These are phyloP conservation scores for Alternaria postmessia DNA, from an alignment of 2,329 filamentous ascomycete genomes.

Conservation along the genomic window DNA sequence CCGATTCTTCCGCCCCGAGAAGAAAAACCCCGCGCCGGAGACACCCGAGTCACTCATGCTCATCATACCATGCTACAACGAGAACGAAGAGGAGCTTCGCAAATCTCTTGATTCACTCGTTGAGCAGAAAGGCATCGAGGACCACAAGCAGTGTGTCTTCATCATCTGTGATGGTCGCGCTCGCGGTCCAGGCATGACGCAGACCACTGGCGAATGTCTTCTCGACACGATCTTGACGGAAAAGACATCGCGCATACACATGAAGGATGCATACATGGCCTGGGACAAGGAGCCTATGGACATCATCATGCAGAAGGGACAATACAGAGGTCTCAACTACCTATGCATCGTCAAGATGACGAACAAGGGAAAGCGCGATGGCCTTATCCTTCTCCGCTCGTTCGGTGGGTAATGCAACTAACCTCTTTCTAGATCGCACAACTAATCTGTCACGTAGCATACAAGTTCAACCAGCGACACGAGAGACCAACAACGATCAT, in stretches of 20 bases:
- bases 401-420: slow-evolving; percentile 33
- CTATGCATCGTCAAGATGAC: slow-evolving; percentile 60
- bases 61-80: slow-evolving; percentile 61
- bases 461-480: slow-evolving; percentile 58
- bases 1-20: slow-evolving; percentile 45
- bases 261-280: slow-evolving; percentile 50
- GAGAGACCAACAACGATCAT: slow-evolving; percentile 30
- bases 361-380: slow-evolving; percentile 62
- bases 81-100: slow-evolving; percentile 56
- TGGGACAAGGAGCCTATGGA: slow-evolving; percentile 52
- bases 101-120: slow-evolving; percentile 59
- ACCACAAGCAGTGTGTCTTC: slow-evolving; percentile 56
- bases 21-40: slow-evolving; percentile 7
- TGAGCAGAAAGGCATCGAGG: slow-evolving; percentile 54
- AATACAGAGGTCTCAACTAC: slow-evolving; percentile 58
- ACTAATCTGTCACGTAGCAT: slow-evolving; percentile 29
- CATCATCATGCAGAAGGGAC: slow-evolving; percentile 50
- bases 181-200: slow-evolving; percentile 57
- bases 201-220: slow-evolving; percentile 60
- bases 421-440: too few species aligned
- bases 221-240: slow-evolving; percentile 55
- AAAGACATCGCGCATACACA: slow-evolving; percentile 45
- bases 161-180: slow-evolving; percentile 61
- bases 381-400: slow-evolving; percentile 59
- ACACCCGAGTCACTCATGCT: slow-evolving; percentile 57